phyloP scores from a whole-genome alignment of 2,329 filamentous ascomycete genomes.

The Aureobasidium melanogenum region DNA sequence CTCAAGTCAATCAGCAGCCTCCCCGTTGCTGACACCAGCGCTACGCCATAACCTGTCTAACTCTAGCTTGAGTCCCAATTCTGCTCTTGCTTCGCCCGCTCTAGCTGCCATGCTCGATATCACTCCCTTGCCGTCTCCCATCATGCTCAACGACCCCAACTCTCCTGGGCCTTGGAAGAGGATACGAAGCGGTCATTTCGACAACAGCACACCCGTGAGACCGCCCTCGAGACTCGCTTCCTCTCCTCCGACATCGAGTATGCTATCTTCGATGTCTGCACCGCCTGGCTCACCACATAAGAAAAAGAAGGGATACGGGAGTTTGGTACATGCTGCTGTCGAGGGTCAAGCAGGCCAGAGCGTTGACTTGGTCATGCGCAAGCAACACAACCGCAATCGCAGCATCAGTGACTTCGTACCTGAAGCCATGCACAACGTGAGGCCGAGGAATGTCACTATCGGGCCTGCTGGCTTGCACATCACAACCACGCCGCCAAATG shows the following conservation, averaged over 20 bases:
- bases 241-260: slow-evolving; percentile 24
- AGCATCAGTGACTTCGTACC: slow-evolving; percentile 86
- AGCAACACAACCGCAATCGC: slow-evolving; percentile 59
- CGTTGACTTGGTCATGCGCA: background rate
- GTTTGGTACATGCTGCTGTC: slow-evolving; percentile 32
- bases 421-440: slow-evolving; percentile 58
- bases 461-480: slow-evolving; percentile 42
- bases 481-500: slow-evolving; percentile 41
- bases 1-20: background rate
- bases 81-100: slow-evolving; percentile 38
- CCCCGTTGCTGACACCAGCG: slow-evolving; percentile 1
- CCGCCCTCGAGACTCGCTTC: slow-evolving; percentile 23
- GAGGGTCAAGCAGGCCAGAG: slow-evolving; percentile 20
- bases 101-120: slow-evolving; percentile 41
- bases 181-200: slow-evolving; percentile 25
- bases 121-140: slow-evolving; percentile 44
- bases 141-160: slow-evolving; percentile 30
- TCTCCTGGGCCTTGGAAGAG: slow-evolving; percentile 34
- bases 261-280: slow-evolving; percentile 10
- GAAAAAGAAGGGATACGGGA: slow-evolving; percentile 41
- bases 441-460: slow-evolving; percentile 62
- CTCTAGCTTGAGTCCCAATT: slow-evolving; percentile 23
- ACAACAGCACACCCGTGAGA: slow-evolving; percentile 11
- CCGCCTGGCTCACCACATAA: slow-evolving; percentile 26
- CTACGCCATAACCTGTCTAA: slow-evolving; percentile 7